These are phyloP conservation scores for Paramyrothecium sp. DNA, from an alignment of 2,329 filamentous ascomycete species.

Conservation along the genomic window DNA sequence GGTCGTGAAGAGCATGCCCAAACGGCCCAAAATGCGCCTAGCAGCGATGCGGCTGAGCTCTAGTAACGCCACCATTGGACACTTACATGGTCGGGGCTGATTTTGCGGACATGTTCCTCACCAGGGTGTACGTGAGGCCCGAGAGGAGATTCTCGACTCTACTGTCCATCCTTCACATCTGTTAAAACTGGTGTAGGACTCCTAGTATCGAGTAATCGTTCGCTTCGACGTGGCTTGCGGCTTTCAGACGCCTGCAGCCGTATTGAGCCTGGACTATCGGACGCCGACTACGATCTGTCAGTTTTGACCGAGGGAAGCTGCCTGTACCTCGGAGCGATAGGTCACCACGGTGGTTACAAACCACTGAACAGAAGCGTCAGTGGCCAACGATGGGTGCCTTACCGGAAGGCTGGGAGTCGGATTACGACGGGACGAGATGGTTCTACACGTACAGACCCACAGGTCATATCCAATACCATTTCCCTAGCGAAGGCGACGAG, in stretches of 20 bases:
- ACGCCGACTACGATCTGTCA: no score
- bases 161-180: not conserved
- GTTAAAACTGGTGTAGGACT: no score
- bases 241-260: no score
- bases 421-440: constrained; percentile 58
- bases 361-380: not conserved
- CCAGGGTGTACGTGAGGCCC: not conserved
- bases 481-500: constrained; percentile 57
- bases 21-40: not conserved
- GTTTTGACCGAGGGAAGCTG: not conserved
- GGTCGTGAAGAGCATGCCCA: not conserved
- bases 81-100: not conserved
- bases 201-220: no score
- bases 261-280: no score
- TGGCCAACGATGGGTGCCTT: constrained; percentile 32
- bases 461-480: constrained; percentile 54
- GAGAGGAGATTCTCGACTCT: not conserved
- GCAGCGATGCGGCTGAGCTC: not conserved
- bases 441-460: constrained; percentile 56
- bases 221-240: no score
- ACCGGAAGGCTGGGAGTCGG: constrained; percentile 54
- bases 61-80: not conserved
- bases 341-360: not conserved
- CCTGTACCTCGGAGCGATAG: not conserved
- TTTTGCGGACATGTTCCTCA: not conserved